These are phyloP conservation scores for Miscanthus lutarioriparius DNA, from an alignment of 176 grass and related monocot genomes.

Conservation along the genomic window DNA sequence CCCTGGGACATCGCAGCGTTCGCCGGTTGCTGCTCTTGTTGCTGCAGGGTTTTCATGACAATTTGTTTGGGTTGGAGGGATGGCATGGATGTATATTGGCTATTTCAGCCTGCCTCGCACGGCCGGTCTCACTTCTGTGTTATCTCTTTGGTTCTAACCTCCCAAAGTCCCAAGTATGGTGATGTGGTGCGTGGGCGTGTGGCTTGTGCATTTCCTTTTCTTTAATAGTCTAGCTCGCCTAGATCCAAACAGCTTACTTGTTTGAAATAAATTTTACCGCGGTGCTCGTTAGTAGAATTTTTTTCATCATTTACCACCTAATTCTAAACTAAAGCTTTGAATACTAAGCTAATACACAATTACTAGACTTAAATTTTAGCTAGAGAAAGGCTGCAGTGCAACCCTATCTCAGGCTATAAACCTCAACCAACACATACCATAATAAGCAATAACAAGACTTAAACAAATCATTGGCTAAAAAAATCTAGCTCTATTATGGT, in stretches of 20 bases:
- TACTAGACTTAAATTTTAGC: not conserved
- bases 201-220: not conserved
- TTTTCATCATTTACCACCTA: not conserved
- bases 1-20: not conserved
- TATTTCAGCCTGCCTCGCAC: not conserved
- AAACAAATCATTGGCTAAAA: no score
- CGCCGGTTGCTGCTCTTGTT: not conserved
- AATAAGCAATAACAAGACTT: no score
- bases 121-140: not conserved
- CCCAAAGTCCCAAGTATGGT: not conserved
- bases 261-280: no score
- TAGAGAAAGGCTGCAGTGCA: no score
- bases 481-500: no score
- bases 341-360: not conserved
- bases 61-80: slow-evolving; percentile 22
- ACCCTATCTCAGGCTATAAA: no score
- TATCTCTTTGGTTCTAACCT: not conserved
- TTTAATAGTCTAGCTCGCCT: not conserved
- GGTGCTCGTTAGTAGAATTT: not conserved
- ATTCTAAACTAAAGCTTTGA: not conserved
- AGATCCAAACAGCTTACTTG: not conserved
- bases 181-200: not conserved
- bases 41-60: slow-evolving; percentile 17
- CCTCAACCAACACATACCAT: no score
- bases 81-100: slow-evolving; percentile 18